Percentiles rank a stretch among this genome's conserved stretches.
Evolutionary conservation across 176 grass and related monocot genomes (phyloP).

Genomic region (Zoysia japonica): DNA sequence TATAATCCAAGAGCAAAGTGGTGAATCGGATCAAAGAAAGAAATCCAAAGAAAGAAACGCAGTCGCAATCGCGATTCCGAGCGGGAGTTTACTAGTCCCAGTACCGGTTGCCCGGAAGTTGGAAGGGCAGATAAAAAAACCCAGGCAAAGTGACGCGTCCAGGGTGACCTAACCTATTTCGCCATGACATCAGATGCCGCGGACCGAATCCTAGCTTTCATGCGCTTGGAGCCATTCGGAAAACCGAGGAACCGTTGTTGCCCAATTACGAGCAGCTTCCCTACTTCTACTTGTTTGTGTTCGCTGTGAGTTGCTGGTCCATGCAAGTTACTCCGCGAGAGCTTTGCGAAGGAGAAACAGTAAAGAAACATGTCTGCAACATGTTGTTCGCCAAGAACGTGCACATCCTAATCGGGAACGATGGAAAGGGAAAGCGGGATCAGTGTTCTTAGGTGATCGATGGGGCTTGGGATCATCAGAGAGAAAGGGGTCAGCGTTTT

Average conservation of each 20-base stretch:
- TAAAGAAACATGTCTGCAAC: constrained; percentile 26
- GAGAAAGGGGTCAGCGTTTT: constrained; percentile 38
- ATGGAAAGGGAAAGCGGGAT: constrained; percentile 35
- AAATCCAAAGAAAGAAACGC: constrained; percentile 9
- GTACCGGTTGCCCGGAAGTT: constrained; percentile 20
- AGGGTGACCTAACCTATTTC: constrained; percentile 23
- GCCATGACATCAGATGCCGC: constrained; percentile 32
- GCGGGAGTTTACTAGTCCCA: not conserved
- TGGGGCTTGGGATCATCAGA: constrained; percentile 23
- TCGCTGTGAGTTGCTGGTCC: constrained; percentile 14
- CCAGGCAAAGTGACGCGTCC: not conserved
- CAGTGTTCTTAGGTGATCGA: constrained; percentile 22
- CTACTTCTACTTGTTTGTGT: not conserved
- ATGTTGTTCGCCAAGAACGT: constrained; percentile 27
- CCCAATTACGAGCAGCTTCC: constrained; percentile 14
- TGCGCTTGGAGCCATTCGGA: constrained; percentile 39
- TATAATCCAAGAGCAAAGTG: not conserved
- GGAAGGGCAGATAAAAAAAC: not conserved
- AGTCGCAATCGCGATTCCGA: constrained; percentile 16
- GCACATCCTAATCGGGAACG: constrained; percentile 43
- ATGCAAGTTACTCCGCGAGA: constrained; percentile 1
- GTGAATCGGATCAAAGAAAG: not conserved
- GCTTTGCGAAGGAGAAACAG: constrained; percentile 25
- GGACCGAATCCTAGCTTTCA: constrained; percentile 19
- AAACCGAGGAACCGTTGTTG: constrained; percentile 29